Evolutionary conservation across 2,329 filamentous ascomycete genomes (phyloP).

Genomic region (Fusarium lateritium): DNA sequence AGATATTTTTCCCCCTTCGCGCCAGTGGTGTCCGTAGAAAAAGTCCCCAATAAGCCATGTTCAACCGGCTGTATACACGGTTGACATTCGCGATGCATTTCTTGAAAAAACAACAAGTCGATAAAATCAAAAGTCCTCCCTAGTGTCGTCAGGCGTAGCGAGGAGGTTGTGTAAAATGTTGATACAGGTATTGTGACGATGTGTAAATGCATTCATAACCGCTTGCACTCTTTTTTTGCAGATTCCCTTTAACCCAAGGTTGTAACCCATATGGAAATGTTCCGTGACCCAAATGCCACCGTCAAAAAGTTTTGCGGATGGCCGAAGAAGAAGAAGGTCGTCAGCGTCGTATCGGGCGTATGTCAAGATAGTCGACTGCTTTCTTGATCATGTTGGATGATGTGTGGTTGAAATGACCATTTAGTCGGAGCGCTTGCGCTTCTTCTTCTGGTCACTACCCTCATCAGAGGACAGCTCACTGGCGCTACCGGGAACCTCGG

Average conservation of each 20-base stretch:
- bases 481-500: slow-evolving; percentile 77
- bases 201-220: slow-evolving; percentile 59
- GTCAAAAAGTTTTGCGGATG: slow-evolving; percentile 37
- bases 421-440: slow-evolving; percentile 84
- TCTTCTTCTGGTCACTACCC: slow-evolving; percentile 65
- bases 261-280: slow-evolving; percentile 44
- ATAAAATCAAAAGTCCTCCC: slow-evolving; percentile 48
- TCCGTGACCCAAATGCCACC: slow-evolving; percentile 52
- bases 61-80: slow-evolving; percentile 35
- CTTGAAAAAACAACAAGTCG: slow-evolving; percentile 39
- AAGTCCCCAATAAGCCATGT: slow-evolving; percentile 41
- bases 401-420: slow-evolving; percentile 28
- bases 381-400: slow-evolving; percentile 40
- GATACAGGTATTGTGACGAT: slow-evolving; percentile 62
- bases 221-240: slow-evolving; percentile 58
- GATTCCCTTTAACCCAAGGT: slow-evolving; percentile 54
- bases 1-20: slow-evolving; percentile 40
- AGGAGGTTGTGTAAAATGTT: slow-evolving; percentile 54
- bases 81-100: slow-evolving; percentile 45
- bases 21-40: slow-evolving; percentile 43
- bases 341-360: slow-evolving; percentile 55
- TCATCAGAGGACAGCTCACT: slow-evolving; percentile 72
- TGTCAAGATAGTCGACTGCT: slow-evolving; percentile 44
- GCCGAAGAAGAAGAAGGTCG: slow-evolving; percentile 51
- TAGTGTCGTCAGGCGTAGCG: slow-evolving; percentile 49